These are phyloP conservation scores for Phytopythium cucurbitacearum DNA, from an alignment of 352 stramenopile genomes.

Conservation along the genomic window DNA sequence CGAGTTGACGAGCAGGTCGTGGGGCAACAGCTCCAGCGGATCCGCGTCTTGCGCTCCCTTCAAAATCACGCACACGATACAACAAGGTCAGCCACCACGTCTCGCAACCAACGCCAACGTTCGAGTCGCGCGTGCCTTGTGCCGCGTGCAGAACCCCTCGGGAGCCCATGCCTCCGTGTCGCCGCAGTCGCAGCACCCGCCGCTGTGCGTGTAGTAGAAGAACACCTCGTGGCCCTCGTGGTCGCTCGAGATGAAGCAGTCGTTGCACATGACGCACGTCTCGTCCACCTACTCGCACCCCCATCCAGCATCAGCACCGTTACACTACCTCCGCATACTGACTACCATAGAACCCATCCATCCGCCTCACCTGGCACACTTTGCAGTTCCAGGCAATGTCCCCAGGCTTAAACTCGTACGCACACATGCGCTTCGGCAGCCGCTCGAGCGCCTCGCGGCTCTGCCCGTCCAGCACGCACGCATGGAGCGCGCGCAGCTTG, in stretches of 20 bases:
- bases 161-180: conserved; percentile 95
- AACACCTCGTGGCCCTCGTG: conserved; percentile 94
- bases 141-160: conserved; percentile 92
- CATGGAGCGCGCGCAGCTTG: conserved; percentile 46
- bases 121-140: conserved; percentile 57
- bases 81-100: not conserved
- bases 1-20: conserved; percentile 47
- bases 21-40: conserved; percentile 49
- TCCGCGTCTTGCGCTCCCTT: conserved; percentile 75
- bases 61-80: conserved; percentile 1
- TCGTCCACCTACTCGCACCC: conserved; percentile 83
- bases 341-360: not conserved
- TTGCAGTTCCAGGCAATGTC: conserved; percentile 98
- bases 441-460: conserved; percentile 40
- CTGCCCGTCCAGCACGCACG: conserved; percentile 52
- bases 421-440: conserved; percentile 86
- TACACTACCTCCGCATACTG: too few species aligned
- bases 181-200: conserved; percentile 97
- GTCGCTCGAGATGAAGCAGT: conserved; percentile 94
- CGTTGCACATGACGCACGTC: conserved; percentile 97
- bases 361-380: conserved; percentile 57
- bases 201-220: conserved; percentile 93
- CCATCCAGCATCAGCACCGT: too few species aligned
- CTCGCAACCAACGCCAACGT: not conserved
- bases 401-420: conserved; percentile 93